Base-by-base conservation (phyloP, 192 early-diverging fungal species). In the Linnemannia exigua region DNA sequence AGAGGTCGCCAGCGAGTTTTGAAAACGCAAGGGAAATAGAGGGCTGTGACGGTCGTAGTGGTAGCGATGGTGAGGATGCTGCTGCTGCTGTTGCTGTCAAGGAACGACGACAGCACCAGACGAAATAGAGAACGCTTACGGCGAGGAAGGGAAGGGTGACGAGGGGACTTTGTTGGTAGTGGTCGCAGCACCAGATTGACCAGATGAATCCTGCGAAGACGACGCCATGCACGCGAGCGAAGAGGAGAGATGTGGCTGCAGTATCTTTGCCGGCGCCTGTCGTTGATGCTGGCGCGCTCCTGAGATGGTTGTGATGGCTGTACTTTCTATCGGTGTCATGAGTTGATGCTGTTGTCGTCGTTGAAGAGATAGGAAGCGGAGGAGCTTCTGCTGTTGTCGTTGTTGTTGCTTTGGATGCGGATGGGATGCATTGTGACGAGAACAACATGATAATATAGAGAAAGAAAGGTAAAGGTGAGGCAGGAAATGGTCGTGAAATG, bases 121-220 rank as follows among this genome's bases (percentile, higher is more conserved):
- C 9, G 28, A 63, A 63, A 25, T 25, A 63, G 14, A 63, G 15
- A 15, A 51, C 67, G 0, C 79, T 72, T 12, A 31, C 33, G 36
- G 74, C 0, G 36, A 74, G 35, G 36, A 80, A 16, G 22, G 17
- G 28, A 16, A 54, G 2, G 1, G 79, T 74, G 44, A 69, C 0
- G 35, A n/a, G 2, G 25, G 74, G 79, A 31, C 50, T 22, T 1
- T 68, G 22, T 1, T 19, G 79, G 31, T 80, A 80, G 66, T 74
- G 79, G 35, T 80, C 79, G 72, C 79, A 80, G 67, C 72, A 80
- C 79, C 79, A 80, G 14, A 80, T 3, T 2, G 46, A 44, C 72
- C 44, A 80, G 15, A 58, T 22, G 35, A 74, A 70, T 3, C 74
- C 36, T 31, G 38, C 37, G 4, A 70, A 7, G 16, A 37, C 14